phyloP scores from a whole-genome alignment of 495 filamentous ascomycete species.

The Penicillium riverlandense region DNA sequence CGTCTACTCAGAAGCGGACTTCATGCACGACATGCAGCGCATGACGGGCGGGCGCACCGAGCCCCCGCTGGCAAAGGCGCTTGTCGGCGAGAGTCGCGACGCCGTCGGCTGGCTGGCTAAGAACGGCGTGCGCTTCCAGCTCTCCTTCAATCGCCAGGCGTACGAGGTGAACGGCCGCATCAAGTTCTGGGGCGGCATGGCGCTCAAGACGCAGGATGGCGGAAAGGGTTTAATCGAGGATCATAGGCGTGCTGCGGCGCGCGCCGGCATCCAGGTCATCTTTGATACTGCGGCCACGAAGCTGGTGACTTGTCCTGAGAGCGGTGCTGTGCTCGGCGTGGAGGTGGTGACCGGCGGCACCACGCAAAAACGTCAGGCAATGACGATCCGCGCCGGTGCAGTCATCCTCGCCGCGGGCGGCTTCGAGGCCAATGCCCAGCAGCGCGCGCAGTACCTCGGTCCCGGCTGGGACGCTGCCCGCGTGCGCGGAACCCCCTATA shows the following conservation, averaged over 20 bases:
- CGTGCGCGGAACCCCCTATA: slow-evolving; percentile 55
- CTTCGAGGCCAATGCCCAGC: slow-evolving; percentile 49
- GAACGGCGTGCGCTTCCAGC: slow-evolving; percentile 45
- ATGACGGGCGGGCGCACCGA: slow-evolving; percentile 43
- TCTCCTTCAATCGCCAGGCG: slow-evolving; percentile 56
- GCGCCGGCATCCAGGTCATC: slow-evolving; percentile 31
- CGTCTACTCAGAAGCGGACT: slow-evolving; percentile 38
- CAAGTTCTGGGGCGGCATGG: slow-evolving; percentile 58
- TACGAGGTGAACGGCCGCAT: slow-evolving; percentile 46
- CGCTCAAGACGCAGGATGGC: slow-evolving; percentile 47
- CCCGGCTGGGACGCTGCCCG: slow-evolving; percentile 53
- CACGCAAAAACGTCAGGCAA: background rate
- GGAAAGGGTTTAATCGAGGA: slow-evolving; percentile 50
- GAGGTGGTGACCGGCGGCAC: background rate
- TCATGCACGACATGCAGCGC: slow-evolving; percentile 40
- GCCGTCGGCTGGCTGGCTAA: slow-evolving; percentile 48
- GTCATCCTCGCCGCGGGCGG: slow-evolving; percentile 55
- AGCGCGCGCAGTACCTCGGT: slow-evolving; percentile 51
- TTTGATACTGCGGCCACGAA: slow-evolving; percentile 36
- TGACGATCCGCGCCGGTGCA: slow-evolving; percentile 25
- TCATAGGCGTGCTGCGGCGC: slow-evolving; percentile 32
- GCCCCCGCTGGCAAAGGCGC: slow-evolving; percentile 26
- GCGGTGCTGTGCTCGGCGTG: slow-evolving; percentile 23
- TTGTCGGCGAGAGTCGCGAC: slow-evolving; percentile 40
- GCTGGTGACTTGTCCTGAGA: slow-evolving; percentile 27